These are phyloP conservation scores for Globisporangium sylvaticum DNA, from an alignment of 352 stramenopile species.

Conservation along the genomic window DNA sequence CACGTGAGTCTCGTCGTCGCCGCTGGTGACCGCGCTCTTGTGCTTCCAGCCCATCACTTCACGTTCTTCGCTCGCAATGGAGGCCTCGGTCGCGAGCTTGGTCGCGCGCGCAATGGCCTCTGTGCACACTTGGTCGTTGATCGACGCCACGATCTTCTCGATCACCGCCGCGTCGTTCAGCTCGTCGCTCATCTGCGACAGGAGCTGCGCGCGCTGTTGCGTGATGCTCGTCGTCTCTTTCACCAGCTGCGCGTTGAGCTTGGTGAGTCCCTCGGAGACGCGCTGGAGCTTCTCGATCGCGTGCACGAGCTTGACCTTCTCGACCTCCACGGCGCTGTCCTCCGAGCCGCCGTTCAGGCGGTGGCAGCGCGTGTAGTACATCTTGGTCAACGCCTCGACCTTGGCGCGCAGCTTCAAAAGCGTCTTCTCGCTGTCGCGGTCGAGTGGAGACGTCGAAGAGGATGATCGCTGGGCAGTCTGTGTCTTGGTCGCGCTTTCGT, in stretches of 20 bases:
- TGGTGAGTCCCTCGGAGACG: constrained; percentile 37
- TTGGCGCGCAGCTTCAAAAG: constrained; percentile 48
- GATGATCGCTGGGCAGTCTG: not conserved
- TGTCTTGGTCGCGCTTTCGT: constrained; percentile 9
- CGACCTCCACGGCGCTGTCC: constrained; percentile 20
- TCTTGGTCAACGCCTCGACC: constrained; percentile 44
- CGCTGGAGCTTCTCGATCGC: constrained; percentile 50
- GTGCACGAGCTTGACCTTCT: constrained; percentile 48
- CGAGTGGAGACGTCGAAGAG: not conserved
- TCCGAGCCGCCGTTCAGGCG: constrained; percentile 25
- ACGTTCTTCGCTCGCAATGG: not conserved
- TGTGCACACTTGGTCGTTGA: constrained; percentile 5
- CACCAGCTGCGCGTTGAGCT: constrained; percentile 40
- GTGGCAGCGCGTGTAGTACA: constrained; percentile 65
- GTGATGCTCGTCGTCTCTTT: constrained; percentile 24
- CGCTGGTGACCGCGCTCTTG: not conserved
- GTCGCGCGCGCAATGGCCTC: constrained; percentile 9
- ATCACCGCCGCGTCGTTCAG: constrained; percentile 6
- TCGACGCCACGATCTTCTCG: constrained; percentile 8
- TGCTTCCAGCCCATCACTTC: constrained; percentile 8
- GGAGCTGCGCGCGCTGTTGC: constrained; percentile 7
- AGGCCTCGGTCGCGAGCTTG: not conserved
- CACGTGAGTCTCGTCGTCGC: not conserved
- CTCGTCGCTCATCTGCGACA: constrained; percentile 1
- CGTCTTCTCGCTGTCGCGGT: constrained; percentile 28